Conservation (phyloP, 768 basidiomycete genomes). For the Tulasnella sp. region DNA sequence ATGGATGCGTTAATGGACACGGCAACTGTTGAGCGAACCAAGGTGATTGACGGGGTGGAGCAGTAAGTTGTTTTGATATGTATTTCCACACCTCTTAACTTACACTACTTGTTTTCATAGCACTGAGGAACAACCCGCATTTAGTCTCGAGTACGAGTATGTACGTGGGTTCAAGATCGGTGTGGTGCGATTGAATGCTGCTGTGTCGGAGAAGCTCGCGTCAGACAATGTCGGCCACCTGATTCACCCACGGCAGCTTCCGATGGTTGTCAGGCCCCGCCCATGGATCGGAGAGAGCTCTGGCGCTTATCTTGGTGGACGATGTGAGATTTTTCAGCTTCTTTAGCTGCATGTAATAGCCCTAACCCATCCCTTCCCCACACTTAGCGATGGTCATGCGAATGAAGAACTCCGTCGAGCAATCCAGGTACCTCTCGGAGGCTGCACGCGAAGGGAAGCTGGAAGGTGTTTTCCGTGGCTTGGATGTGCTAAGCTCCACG, state of each 20-base stretch:
- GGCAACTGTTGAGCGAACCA: slow-evolving; percentile 60
- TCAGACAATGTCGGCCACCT: slow-evolving; percentile 59
- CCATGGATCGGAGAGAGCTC: slow-evolving; percentile 70
- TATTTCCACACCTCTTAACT: too few relatives aligned
- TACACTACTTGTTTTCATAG: slow-evolving; percentile 37
- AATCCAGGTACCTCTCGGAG: slow-evolving; percentile 61
- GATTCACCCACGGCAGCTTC: slow-evolving; percentile 86
- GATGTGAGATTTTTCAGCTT: slow-evolving; percentile 37
- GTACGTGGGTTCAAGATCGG: slow-evolving; percentile 91
- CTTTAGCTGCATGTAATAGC: not conserved
- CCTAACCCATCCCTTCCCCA: too few relatives aligned
- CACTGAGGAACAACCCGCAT: slow-evolving; percentile 75
- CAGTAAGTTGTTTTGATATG: slow-evolving; percentile 39
- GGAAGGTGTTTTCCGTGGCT: slow-evolving; percentile 75
- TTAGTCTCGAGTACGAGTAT: slow-evolving; percentile 87
- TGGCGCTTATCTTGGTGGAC: slow-evolving; percentile 77
- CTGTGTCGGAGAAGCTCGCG: slow-evolving; percentile 64
- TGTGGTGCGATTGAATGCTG: slow-evolving; percentile 76
- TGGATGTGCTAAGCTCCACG: slow-evolving; percentile 82
- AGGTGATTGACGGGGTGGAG: slow-evolving; percentile 42
- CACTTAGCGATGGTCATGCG: slow-evolving; percentile 83
- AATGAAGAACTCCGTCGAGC: slow-evolving; percentile 82
- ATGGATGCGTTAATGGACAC: slow-evolving; percentile 78
- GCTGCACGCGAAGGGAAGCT: slow-evolving; percentile 66
- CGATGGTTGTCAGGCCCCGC: slow-evolving; percentile 87